A percentile compares a stretch with the other conserved stretches of the same genome.
These are phyloP conservation scores for Prunella vulgaris DNA, from an alignment of 257 asterid genomes.

Conservation along the genomic window DNA sequence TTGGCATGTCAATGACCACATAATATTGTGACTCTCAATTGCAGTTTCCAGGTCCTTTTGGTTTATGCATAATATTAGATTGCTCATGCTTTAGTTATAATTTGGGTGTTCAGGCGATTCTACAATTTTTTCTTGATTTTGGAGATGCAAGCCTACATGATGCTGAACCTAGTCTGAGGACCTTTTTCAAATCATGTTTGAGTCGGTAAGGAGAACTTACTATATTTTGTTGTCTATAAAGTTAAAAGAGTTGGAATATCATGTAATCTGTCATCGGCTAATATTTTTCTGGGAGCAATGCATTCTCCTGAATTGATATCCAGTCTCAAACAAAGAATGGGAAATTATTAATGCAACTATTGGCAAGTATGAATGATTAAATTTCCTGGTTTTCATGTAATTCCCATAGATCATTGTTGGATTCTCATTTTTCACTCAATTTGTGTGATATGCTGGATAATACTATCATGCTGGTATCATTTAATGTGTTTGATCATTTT, in stretches of 20 bases:
- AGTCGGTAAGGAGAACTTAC: slow-evolving; percentile 60
- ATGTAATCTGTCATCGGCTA: neutral
- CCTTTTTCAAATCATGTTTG: slow-evolving; percentile 72
- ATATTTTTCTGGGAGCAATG: neutral
- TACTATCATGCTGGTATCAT: too few relatives aligned
- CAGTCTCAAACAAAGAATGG: neutral
- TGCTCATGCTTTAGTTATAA: slow-evolving; percentile 14
- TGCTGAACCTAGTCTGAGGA: slow-evolving; percentile 86
- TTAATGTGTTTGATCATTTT: neutral
- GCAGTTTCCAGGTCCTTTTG: neutral
- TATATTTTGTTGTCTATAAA: neutral
- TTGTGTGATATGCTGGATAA: neutral
- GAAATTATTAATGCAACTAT: neutral
- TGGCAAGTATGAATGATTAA: neutral
- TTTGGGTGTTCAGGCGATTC: slow-evolving; percentile 58
- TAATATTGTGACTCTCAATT: neutral
- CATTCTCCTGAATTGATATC: slow-evolving; percentile 1
- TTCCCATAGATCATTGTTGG: neutral
- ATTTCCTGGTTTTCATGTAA: neutral
- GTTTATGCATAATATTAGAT: slow-evolving; percentile 1
- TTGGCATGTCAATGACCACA: neutral
- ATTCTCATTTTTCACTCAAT: neutral
- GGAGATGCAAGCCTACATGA: slow-evolving; percentile 82
- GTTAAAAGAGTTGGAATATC: neutral
- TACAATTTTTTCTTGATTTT: slow-evolving; percentile 81